Base-by-base conservation (phyloP, 305 asterid species). In the Caryopteris hybrid region DNA sequence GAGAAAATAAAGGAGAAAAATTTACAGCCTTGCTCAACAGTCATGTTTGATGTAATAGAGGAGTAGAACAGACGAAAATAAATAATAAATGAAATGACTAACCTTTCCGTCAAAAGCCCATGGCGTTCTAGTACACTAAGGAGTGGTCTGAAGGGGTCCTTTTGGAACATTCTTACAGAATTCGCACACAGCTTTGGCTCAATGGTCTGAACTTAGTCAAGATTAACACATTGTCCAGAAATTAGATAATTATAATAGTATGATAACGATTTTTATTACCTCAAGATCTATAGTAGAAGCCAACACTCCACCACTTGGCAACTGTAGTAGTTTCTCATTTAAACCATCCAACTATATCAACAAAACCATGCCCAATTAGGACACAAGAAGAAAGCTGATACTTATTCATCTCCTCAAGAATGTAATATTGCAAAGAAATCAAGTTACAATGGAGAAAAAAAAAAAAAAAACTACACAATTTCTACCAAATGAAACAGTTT, bases 61-160 rank as follows among this genome's bases (percentile, higher is more conserved):
- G 36, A 64, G 42, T 69, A 14, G 45, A 62, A 78, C 64, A 21
- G 27, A 55, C 21, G 56, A 73, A 46, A 14, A 23, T 17, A 46
- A 45, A 39, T 46, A 39, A 61, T 38, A 80, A 70, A 5, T 13
- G 60, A 65, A 51, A 72, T 10, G 50, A 34, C 18, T n/a, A 50
- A 94, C 99, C 96, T 82, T 66, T 79, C 79, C 13, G 96, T 91
- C 76, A 86, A 78, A 83, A 94, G 88, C 66, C 85, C 86, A 25
- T 65, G 79, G 58, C 21, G 74, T 81, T 87, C 83, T 36, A 94
- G 89, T 68, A 86, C 68, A 22, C 18, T 64, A 59, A 69, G 68
- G 75, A 91, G 96, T 72, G 99, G 89, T 74, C 76, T 73, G 68
- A 91, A 87, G 4, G 99, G 86, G 61, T 91, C 86, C 62, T 61